phyloP scores from a whole-genome alignment of 495 filamentous ascomycete species.

The Penicillium desertorum region DNA sequence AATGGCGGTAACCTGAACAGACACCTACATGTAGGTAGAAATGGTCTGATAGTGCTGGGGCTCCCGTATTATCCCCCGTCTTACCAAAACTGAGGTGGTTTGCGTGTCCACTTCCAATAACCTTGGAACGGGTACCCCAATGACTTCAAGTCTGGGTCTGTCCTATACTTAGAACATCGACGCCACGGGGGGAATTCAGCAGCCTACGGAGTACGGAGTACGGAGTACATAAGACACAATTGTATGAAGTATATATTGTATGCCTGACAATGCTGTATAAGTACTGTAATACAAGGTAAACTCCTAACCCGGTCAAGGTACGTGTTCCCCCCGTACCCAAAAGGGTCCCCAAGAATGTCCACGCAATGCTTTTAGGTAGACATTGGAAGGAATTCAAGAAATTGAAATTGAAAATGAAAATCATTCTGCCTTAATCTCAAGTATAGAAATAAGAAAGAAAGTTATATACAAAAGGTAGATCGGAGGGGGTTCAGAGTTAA shows the following conservation, averaged over 20 bases:
- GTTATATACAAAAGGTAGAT: slow-evolving; percentile 11
- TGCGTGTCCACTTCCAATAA: background rate
- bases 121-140: slow-evolving; percentile 4
- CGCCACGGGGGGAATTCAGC: slow-evolving; percentile 9
- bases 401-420: background rate
- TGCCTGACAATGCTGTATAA: slow-evolving; percentile 1
- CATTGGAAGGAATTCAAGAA: background rate
- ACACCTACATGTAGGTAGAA: no score
- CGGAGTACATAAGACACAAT: background rate
- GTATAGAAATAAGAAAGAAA: slow-evolving; percentile 1
- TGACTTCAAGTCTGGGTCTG: slow-evolving; percentile 4
- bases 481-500: slow-evolving; percentile 18
- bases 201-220: background rate
- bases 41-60: background rate
- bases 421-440: slow-evolving; percentile 20
- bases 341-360: slow-evolving; percentile 8
- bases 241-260: background rate
- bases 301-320: background rate
- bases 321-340: slow-evolving; percentile 13
- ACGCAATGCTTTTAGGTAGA: slow-evolving; percentile 13
- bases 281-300: slow-evolving; percentile 3
- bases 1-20: slow-evolving; percentile 16
- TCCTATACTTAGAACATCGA: slow-evolving; percentile 33
- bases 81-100: background rate
- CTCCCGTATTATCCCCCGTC: background rate